Conservation (phyloP, 805 yeast genomes). For the Priceomyces melissophilus region DNA sequence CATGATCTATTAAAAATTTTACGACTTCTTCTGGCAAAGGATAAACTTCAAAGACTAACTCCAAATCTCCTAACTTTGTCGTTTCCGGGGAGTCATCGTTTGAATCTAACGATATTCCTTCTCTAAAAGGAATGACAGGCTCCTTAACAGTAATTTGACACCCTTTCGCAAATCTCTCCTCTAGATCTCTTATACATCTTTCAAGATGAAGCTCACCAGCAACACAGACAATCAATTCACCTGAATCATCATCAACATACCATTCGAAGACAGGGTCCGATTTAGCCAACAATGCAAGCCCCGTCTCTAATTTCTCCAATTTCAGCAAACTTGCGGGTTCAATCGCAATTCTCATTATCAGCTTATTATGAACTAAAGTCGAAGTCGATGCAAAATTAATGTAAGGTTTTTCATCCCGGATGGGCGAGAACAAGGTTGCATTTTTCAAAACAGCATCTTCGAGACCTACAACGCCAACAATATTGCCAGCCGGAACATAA, state of each 20-base stretch:
- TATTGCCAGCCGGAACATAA: conserved; percentile 89
- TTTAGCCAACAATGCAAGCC: conserved; percentile 71
- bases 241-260: conserved; percentile 74
- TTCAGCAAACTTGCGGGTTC: conserved; percentile 89
- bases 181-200: conserved; percentile 86
- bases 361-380: conserved; percentile 59
- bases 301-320: conserved; percentile 70
- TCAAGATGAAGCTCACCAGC: conserved; percentile 97
- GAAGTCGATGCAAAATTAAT: conserved; percentile 54
- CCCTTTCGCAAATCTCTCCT: conserved; percentile 82
- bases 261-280: conserved; percentile 96
- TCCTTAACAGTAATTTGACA: conserved; percentile 82
- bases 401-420: conserved; percentile 72
- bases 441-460: conserved; percentile 79
- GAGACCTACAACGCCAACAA: conserved; percentile 90
- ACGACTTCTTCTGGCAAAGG: conserved; percentile 57
- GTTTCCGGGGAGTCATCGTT: conserved; percentile 30
- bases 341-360: conserved; percentile 92
- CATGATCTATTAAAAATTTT: conserved; percentile 47
- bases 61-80: conserved; percentile 25
- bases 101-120: conserved; percentile 56
- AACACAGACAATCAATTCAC: conserved; percentile 89
- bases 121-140: conserved; percentile 93
- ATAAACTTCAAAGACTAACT: conserved; percentile 50
- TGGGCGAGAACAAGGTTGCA: conserved; percentile 68